Base-by-base conservation (phyloP, 2,329 filamentous ascomycete species). In the Pestalotiopsis sp. region DNA sequence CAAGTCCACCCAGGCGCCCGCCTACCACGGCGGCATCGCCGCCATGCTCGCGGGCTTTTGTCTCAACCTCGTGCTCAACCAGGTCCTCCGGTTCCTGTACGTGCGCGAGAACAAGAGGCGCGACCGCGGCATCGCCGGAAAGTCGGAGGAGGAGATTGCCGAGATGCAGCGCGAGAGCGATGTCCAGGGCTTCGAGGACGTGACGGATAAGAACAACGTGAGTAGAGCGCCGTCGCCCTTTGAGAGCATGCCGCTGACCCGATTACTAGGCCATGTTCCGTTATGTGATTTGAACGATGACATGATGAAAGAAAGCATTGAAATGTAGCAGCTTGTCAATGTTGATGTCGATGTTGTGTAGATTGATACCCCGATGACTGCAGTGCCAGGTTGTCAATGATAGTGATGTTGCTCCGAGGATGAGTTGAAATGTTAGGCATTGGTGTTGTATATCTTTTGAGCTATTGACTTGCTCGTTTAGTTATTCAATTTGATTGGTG, bases 181-280 rank as follows among this genome's bases (percentile, higher is more conserved):
- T 38, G 31, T 73, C 4, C 78, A 81, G 25, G 80, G 79, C 0
- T 79, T 82, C 57, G 79, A 82, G 60, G 80, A 83, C 63, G 74
- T 81, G 60, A 82, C 80, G 9, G 81, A 83, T 65, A 77, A 72
- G 66, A 56, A 77, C 17, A 81, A 81, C 70, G 76, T 77, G 60
- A 75, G 75, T 74, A 14, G 17, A 14, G 17, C n/a, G 52, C 27
- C 17, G 17, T n/a, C 17, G 45, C 17, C 17, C 17, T 3, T 9
- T 4, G 9, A 4, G 3, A 23, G 4, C 12, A 52, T 7, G 6
- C 31, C 2, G 11, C n/a, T 52, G 20, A 52, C 45, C 31, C 7
- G 20, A 4, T n/a, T 9, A 52, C 14, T n/a, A 52, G 45, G 45
- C 17, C n/a, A 52, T 52, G 45, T 52, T 52, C 17, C 45, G 45